Base-by-base conservation (phyloP, 208 protist genomes). In the Leishmania lainsoni region DNA sequence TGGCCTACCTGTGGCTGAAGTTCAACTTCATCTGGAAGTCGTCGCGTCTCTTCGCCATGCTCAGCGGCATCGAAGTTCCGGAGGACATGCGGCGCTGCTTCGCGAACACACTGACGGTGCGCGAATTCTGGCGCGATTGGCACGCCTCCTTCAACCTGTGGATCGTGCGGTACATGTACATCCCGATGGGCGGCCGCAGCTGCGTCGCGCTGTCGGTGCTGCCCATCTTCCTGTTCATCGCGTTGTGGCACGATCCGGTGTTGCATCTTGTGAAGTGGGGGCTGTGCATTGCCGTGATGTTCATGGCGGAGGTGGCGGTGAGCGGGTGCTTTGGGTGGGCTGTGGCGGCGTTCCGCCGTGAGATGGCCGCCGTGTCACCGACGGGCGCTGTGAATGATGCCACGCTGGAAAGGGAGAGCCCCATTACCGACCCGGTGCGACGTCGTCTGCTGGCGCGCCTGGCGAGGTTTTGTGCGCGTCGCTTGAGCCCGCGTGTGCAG, bases 131-230 rank as follows among this genome's bases (percentile, higher is more conserved):
- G 97, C 83, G 94, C 51, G 91, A 94, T 81, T 99, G 98, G 97
- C 97, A 99, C 83, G 89, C 92, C 39, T 95, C 91, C 32, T 96
- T 99, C 83, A 98, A 99, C 81, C 81, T 97, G 69, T 99, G 96
- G 94, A 93, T 98, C 68, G 89, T 98, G 71, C 93, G 96, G 42
- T 99, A 99, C 88, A 91, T 99, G 87, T 99, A 99, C 87, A 91
- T 98, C 39, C 97, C 97, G 20, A 90, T 98, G 81, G 95, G 96
- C 42, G 96, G 96, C 54, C 86, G 81, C 63, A 75, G 68, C 35
- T 84, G 75, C 63, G 88, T 92, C 58, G 63, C 89, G 58, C 69
- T 91, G 5, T 94, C 82, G 20, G 89, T 98, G 45, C 91, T 95
- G 81, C 88, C 96, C 26, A 97, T 98, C 68, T 98, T 98, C 80